phyloP scores from a whole-genome alignment of 306 rosid genomes.

The Lathyrus aphaca region DNA sequence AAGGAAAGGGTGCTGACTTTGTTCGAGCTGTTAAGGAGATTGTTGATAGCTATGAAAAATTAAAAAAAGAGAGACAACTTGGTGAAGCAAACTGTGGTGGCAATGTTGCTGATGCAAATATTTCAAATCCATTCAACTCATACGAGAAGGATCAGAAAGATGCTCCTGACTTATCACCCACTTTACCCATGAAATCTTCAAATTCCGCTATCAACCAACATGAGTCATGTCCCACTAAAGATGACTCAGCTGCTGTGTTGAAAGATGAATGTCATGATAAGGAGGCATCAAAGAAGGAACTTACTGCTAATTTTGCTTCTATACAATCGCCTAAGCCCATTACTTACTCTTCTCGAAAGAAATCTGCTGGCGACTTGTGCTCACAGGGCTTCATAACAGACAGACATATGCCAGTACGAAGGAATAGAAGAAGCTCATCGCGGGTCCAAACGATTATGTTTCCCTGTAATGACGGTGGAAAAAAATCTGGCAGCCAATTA shows the following conservation, averaged over 20 bases:
- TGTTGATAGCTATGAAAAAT: slow-evolving; percentile 71
- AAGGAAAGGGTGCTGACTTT: slow-evolving; percentile 93
- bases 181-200: slow-evolving; percentile 51
- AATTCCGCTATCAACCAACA: slow-evolving; percentile 47
- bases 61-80: slow-evolving; percentile 60
- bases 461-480: slow-evolving; percentile 49
- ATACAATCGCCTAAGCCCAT: slow-evolving; percentile 53
- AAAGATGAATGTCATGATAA: slow-evolving; percentile 48
- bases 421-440: slow-evolving; percentile 72
- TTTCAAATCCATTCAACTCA: slow-evolving; percentile 51
- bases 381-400: slow-evolving; percentile 47
- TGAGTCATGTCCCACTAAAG: slow-evolving; percentile 52
- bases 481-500: slow-evolving; percentile 41
- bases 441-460: slow-evolving; percentile 49
- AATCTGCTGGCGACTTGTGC: slow-evolving; percentile 53
- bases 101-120: slow-evolving; percentile 50
- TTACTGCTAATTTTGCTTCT: slow-evolving; percentile 42
- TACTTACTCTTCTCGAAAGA: slow-evolving; percentile 61
- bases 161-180: slow-evolving; percentile 45
- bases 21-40: slow-evolving; percentile 91
- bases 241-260: slow-evolving; percentile 53
- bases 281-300: slow-evolving; percentile 53
- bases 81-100: slow-evolving; percentile 50
- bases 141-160: slow-evolving; percentile 51
- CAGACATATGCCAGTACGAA: slow-evolving; percentile 52